Percentiles rank a stretch among this genome's conserved stretches.
These are phyloP conservation scores for Curvularia lunata DNA, from an alignment of 2,329 filamentous ascomycete genomes.

Conservation along the genomic window DNA sequence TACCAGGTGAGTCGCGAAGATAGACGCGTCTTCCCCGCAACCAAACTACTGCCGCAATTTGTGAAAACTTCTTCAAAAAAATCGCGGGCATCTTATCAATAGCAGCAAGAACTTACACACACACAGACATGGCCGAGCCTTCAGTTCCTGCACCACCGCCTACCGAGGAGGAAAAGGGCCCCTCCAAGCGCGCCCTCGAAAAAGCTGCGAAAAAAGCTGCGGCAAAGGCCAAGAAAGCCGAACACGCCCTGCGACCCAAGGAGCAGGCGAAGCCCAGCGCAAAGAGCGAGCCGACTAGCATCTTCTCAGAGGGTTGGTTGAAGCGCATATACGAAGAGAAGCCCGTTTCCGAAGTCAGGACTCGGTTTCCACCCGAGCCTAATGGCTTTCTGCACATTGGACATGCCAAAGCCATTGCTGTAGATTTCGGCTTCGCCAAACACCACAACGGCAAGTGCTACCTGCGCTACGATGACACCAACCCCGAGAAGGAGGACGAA, in stretches of 20 bases:
- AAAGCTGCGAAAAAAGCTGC: constrained; percentile 59
- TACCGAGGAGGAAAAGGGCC: constrained; percentile 44
- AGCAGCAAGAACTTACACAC: constrained; percentile 3
- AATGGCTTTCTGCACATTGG: constrained; percentile 95
- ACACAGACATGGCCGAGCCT: constrained; percentile 34
- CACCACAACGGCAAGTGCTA: constrained; percentile 80
- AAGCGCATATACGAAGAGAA: constrained; percentile 59
- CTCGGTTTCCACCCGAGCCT: constrained; percentile 66
- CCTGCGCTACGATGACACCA: constrained; percentile 90
- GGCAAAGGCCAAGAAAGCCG: constrained; percentile 52
- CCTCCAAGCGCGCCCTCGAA: constrained; percentile 57
- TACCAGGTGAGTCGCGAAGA: constrained; percentile 1
- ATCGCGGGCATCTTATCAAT: neutral
- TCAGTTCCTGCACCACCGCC: constrained; percentile 24
- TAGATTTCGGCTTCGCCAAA: constrained; percentile 94
- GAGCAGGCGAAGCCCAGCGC: constrained; percentile 42
- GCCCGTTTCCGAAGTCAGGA: constrained; percentile 53
- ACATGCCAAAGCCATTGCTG: constrained; percentile 91
- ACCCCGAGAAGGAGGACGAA: constrained; percentile 91
- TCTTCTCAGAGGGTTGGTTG: constrained; percentile 59
- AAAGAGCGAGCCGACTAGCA: constrained; percentile 41
- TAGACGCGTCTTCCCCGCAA: neutral
- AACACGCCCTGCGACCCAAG: constrained; percentile 52
- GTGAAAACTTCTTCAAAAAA: neutral
- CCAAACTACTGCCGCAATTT: neutral